Evolutionary conservation across 257 asterid species (phyloP), one percentile per base, ranked within the genome.

Genomic region (Marsdenia floribunda): DNA sequence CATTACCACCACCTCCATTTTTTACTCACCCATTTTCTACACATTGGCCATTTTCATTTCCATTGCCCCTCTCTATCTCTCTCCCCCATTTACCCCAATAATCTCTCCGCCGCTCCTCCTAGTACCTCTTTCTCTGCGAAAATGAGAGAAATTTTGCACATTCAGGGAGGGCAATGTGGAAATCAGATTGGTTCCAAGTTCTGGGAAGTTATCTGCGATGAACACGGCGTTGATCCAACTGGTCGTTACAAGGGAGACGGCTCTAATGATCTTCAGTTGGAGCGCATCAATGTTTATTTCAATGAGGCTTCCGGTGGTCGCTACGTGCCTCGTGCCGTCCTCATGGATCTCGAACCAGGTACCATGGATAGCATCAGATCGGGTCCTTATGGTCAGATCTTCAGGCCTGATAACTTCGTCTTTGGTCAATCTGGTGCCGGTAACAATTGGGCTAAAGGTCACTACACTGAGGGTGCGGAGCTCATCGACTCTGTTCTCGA

Each of bases 141-240:
- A 79, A 90, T 90, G 96, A 90, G 97, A 54, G 97, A 91, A 73
- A 91, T 91, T 89, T 66, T 91, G 79, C 97, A 91, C 74, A 85
- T 91, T 58, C 97, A 91, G 74, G 97, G 96, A n/a, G 97, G 97
- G 3, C 97, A 91, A 85, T 91, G 97, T 77, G 97, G 97, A 37
- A 91, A 91, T 81, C 97, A 91, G 72, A 91, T 91, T 78, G 97
- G 97, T n/a, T 91, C 97, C 65, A 91, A 91, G 75, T 91, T 91
- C 81, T 91, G 97, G 97, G 97, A 91, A 74, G 97, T 91, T 50
- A 89, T 91, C 70, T 91, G 97, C 83, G 92, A 89, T 72, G 97
- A 91, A 79, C 97, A 91, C 75, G 96, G 91, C 46, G 87, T 91
- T 38, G 97, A 91, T 53, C 88, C 89, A 2, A 88, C 87, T 10